Base-by-base conservation (phyloP, 305 asterid species). In the Solanum hybrid region DNA sequence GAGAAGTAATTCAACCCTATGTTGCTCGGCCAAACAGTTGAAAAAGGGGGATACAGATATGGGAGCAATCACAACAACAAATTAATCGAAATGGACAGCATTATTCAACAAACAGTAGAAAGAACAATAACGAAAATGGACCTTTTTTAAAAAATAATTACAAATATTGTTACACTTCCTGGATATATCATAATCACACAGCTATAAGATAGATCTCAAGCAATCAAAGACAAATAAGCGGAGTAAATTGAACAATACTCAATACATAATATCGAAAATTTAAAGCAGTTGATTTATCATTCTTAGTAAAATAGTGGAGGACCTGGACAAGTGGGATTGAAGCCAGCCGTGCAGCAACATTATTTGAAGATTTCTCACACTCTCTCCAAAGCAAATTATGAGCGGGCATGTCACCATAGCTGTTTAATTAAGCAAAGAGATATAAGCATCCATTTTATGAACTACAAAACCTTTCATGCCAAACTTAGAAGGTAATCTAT, bases 321-420 rank as follows among this genome's bases (percentile, higher is more conserved):
- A 96, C 99, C 99, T 96, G 99, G 88, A 97, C 99, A 80, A 97
- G 92, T 14, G 99, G 99, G 88, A 97, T 97, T 81, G 96, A 94
- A 2, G 99, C 99, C 85, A 97, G 96, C 86, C 99, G 96, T 79
- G 98, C 99, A 51, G 99, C 94, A 82, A 96, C 96, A 76, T 94
- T 92, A 69, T 92, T 95, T 22, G 99, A 95, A 3, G 99, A 93
- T 92, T 96, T 97, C 88, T 95, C 97, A 91, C 99, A 96, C 91
- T 96, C 99, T 91, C 97, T 94, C 99, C 99, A 97, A 37, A 97
- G 94, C 72, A 97, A 75, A 90, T 94, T 94, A 90, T 97, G 99
- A 91, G 99, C 99, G 4, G 99, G 97, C 97, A 96, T 96, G 94
- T 96, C 99, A 11, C 99, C 99, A 5, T 97, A 97, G 80, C 99